Evolutionary conservation across 441 rosid species (phyloP).

Genomic region (Raphanus hybrid): DNA sequence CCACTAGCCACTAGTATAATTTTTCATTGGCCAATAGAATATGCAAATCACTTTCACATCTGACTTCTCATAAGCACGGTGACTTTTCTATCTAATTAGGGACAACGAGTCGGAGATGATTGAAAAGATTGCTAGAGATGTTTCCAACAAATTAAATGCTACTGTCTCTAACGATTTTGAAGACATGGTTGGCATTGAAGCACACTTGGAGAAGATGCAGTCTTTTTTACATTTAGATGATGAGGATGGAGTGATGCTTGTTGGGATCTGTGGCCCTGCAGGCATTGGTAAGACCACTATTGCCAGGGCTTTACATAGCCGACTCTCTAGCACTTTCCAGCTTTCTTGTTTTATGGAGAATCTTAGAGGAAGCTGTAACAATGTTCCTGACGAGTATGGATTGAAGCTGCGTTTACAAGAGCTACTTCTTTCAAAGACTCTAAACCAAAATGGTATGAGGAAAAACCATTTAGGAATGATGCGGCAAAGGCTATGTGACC

Average conservation of each 20-base stretch:
- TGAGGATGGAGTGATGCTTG: neutral
- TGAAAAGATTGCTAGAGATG: neutral
- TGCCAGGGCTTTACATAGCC: neutral
- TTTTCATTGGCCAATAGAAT: neutral
- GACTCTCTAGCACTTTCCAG: neutral
- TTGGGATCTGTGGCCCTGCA: neutral
- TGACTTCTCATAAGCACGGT: neutral
- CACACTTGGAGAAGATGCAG: neutral
- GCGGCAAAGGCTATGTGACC: neutral
- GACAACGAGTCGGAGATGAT: neutral
- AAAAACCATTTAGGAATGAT: neutral
- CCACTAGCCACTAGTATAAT: too few species aligned
- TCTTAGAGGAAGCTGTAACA: neutral
- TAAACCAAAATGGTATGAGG: neutral
- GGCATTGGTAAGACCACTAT: slow-evolving; percentile 3
- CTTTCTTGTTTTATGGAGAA: neutral
- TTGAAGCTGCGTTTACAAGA: neutral
- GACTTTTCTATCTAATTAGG: neutral
- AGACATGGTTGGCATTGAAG: neutral
- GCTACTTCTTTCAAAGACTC: neutral
- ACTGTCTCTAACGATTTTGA: neutral
- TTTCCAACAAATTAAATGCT: neutral
- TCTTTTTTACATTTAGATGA: neutral
- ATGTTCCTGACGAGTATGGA: neutral
- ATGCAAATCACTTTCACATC: neutral